Conservation (phyloP, 495 filamentous ascomycete genomes). For the Thermochaetoides thermophila region DNA sequence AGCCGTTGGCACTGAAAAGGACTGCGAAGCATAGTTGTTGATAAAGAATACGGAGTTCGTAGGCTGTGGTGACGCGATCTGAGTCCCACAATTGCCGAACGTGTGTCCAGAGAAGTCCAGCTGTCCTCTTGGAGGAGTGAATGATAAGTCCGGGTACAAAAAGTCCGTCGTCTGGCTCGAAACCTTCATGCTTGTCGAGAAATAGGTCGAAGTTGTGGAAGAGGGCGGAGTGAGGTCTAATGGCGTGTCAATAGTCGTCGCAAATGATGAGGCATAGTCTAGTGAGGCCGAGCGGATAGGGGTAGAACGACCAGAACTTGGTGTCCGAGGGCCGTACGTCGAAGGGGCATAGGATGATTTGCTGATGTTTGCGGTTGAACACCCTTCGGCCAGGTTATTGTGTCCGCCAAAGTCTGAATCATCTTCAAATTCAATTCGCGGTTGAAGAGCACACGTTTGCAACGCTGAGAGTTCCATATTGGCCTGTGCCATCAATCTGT, state of each 20-base stretch:
- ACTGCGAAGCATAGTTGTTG: slow-evolving; percentile 5
- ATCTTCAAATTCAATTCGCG: slow-evolving; percentile 11
- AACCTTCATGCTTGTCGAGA: slow-evolving; percentile 16
- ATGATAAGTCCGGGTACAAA: slow-evolving; percentile 8
- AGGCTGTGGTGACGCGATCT: slow-evolving; percentile 8
- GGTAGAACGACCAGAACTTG: slow-evolving; percentile 21
- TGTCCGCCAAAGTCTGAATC: slow-evolving; percentile 17
- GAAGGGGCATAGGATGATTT: slow-evolving; percentile 24
- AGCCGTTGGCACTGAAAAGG: slow-evolving; percentile 1
- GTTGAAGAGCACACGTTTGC: slow-evolving; percentile 9
- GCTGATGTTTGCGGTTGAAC: slow-evolving; percentile 13
- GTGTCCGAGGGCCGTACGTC: slow-evolving; percentile 24
- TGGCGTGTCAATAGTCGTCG: slow-evolving; percentile 4
- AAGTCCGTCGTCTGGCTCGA: slow-evolving; percentile 5
- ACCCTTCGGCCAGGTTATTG: slow-evolving; percentile 6
- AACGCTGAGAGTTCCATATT: slow-evolving; percentile 9
- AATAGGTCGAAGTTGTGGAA: slow-evolving; percentile 21
- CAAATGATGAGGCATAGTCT: slow-evolving; percentile 13
- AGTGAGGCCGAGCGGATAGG: slow-evolving; percentile 8
- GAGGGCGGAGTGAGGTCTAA: slow-evolving; percentile 24
- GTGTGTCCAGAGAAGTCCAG: background rate
- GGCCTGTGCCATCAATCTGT: too few species aligned
- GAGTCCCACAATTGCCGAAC: slow-evolving; percentile 3
- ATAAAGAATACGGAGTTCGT: slow-evolving; percentile 7
- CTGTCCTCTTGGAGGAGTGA: slow-evolving; percentile 12